Conservation (phyloP, 1,284 basidiomycete genomes). For the Filobasidium uniguttulatum region DNA sequence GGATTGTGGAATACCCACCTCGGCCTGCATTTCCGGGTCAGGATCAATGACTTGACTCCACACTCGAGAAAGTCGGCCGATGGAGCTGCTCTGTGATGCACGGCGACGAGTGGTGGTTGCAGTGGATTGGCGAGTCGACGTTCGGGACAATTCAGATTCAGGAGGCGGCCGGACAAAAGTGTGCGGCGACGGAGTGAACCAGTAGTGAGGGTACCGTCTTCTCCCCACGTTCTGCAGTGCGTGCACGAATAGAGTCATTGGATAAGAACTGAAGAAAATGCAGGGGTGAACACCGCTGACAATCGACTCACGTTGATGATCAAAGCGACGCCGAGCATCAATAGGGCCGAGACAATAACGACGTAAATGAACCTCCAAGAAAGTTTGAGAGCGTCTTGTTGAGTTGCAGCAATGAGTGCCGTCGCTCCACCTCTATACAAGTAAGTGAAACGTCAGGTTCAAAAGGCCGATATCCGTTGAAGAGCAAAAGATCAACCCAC, state of each 20-base stretch:
- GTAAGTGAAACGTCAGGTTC: background rate
- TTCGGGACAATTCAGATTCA: too few relatives aligned
- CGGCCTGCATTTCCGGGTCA: too few relatives aligned
- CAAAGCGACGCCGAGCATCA: constrained; percentile 45
- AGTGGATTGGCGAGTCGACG: too few relatives aligned
- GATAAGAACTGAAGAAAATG: background rate
- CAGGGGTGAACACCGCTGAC: background rate
- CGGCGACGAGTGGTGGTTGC: too few relatives aligned
- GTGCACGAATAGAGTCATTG: background rate
- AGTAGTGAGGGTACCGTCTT: constrained; percentile 11
- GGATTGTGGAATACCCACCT: too few relatives aligned
- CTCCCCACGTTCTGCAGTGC: constrained; percentile 7
- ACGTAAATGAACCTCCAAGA: constrained; percentile 53
- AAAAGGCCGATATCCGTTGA: background rate
- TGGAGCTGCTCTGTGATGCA: too few relatives aligned
- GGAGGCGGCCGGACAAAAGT: too few relatives aligned
- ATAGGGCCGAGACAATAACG: constrained; percentile 43
- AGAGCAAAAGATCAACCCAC: constrained; percentile 14
- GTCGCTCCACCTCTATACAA: constrained; percentile 41
- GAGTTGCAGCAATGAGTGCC: constrained; percentile 42
- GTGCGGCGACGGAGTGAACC: too few relatives aligned
- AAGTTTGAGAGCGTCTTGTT: constrained; percentile 40
- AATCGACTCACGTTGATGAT: constrained; percentile 41
- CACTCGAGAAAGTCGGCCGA: too few relatives aligned
- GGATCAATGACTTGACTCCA: too few relatives aligned